Evolutionary conservation across 164 flowering plant genomes (phyloP).

Genomic region (Tetrastigma voinierianum): DNA sequence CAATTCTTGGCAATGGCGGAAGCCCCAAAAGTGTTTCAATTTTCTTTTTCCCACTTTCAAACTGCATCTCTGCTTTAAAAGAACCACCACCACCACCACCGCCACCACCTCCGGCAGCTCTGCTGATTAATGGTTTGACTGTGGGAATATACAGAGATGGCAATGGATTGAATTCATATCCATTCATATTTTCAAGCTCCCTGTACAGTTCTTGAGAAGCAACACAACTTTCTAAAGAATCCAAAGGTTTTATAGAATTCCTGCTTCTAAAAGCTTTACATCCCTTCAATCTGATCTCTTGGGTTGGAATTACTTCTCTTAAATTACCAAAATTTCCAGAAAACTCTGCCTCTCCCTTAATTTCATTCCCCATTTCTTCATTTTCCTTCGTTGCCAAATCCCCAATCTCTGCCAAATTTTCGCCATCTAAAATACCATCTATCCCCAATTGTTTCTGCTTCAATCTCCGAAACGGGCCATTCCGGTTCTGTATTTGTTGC

Average conservation of each 20-base stretch:
- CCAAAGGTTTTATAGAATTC: conserved; percentile 10
- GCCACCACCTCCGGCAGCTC: conserved; percentile 6
- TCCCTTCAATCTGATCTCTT: conserved; percentile 4
- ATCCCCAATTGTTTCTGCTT: not conserved
- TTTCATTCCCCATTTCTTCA: conserved; percentile 2
- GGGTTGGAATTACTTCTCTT: not conserved
- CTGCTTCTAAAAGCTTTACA: conserved; percentile 7
- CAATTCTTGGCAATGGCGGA: conserved; percentile 7
- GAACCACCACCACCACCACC: conserved; percentile 8
- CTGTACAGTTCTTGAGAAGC: conserved; percentile 10
- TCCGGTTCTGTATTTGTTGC: conserved; percentile 6
- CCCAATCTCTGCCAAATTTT: not conserved
- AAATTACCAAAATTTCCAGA: not conserved
- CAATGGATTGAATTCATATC: not conserved
- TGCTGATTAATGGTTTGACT: conserved; percentile 17
- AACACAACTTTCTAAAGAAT: conserved; percentile 14
- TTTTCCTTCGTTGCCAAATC: not conserved
- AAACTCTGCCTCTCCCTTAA: not conserved
- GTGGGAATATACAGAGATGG: conserved; percentile 5
- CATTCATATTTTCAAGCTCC: conserved; percentile 7
- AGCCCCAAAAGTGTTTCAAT: not conserved
- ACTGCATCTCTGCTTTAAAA: conserved; percentile 7
- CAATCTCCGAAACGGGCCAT: not conserved
- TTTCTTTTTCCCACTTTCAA: conserved; percentile 1
- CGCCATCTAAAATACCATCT: conserved; percentile 1